Conservation (phyloP, 371 early-diverging fungal species). For the Apophysomyces trapeziformis region DNA sequence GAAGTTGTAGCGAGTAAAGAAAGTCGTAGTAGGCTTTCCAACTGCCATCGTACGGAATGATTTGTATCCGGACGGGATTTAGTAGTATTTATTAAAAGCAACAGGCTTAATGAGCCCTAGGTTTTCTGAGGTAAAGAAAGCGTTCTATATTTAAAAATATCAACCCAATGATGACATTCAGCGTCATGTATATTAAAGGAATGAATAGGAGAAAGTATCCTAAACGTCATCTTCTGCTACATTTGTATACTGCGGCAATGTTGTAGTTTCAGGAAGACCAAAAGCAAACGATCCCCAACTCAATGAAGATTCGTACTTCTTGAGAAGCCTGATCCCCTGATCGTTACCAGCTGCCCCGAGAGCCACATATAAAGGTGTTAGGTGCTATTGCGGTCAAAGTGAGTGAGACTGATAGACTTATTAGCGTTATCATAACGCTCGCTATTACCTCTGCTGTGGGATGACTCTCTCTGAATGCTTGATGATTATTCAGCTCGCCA, state of each 20-base stretch:
- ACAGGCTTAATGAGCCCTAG: no score
- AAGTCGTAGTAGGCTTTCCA: no score
- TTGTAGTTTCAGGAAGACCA: slow-evolving; percentile 19
- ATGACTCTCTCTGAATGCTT: slow-evolving; percentile 29
- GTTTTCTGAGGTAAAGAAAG: no score
- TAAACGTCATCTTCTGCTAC: no score
- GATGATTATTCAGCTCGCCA: slow-evolving; percentile 21
- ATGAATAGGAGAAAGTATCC: no score
- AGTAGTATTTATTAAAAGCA: no score
- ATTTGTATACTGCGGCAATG: slow-evolving; percentile 3
- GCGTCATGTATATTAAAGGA: no score
- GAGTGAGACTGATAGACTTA: neutral
- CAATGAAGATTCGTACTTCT: slow-evolving; percentile 23
- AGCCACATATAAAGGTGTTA: slow-evolving; percentile 38
- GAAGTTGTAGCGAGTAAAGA: no score
- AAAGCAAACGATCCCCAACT: slow-evolving; percentile 30
- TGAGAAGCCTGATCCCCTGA: slow-evolving; percentile 24
- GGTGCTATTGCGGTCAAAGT: slow-evolving; percentile 16
- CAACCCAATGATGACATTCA: no score
- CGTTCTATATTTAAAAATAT: no score
- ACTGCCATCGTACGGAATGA: no score
- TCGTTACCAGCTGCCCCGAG: slow-evolving; percentile 35
- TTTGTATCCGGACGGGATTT: no score
- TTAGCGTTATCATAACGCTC: neutral
- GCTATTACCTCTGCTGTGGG: slow-evolving; percentile 32